Base-by-base conservation (phyloP, 2,329 filamentous ascomycete genomes). In the Cladosporium sp. region DNA sequence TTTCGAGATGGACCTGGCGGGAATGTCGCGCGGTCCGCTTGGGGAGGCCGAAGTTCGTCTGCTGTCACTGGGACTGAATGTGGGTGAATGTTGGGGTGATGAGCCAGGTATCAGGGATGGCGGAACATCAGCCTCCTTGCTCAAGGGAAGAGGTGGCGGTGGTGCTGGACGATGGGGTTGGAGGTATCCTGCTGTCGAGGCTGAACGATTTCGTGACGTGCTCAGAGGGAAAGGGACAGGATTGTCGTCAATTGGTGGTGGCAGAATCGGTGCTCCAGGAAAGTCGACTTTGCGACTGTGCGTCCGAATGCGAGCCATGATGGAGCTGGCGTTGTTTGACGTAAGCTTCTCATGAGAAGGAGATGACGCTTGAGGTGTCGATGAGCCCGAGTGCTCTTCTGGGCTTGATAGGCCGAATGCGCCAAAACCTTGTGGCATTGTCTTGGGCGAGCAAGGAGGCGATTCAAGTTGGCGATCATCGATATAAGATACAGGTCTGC, bases 401-500 rank as follows among this genome's bases (percentile, higher is more conserved):
- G 63, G 28, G 61, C 9, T 22, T 28, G 12, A 19, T 56, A 11
- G 49, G 12, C 64, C 40, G 58, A 61, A 38, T 19, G 55, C 37
- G 61, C 56, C 51, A 47, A 61, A 58, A 20, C 39, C 54, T 49
- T 58, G 54, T n/a, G 64, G 68, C 11, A 68, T 59, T 0, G 70
- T 72, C 60, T 75, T 75, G 1, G 74, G 75, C 7, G 74, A 76
- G 55, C 71, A 72, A 6, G 74, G 70, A 1, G 74, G 73, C 12
- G 73, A 73, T 12, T 68, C 64, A n/a, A 60, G 42, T 40, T 61
- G 61, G 51, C 45, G 51, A 25, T 59, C 61, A 9, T 58, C 57
- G 25, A 54, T 60, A 39, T 64, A 64, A 25, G 60, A 61, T 3
- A 57, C 47, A 15, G 60, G 61, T 7, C 60, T 58, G 50, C 62